phyloP scores from a whole-genome alignment of 169 alveolate genomes.

The Plasmodium gallinaceum region DNA sequence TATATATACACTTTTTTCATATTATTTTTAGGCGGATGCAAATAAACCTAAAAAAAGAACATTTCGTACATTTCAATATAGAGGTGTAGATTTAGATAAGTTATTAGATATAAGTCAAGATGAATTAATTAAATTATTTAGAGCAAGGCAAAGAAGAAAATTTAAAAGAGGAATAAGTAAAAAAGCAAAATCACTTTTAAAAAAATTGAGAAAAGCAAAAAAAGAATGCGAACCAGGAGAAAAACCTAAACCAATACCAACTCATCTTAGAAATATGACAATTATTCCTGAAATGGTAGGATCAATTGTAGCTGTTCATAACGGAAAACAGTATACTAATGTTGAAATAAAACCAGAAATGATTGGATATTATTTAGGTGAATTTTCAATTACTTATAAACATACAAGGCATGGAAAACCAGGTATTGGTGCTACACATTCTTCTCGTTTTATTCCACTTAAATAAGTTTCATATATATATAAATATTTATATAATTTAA shows the following conservation, averaged over 20 bases:
- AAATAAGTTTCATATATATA: slow-evolving; percentile 81
- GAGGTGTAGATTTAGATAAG: slow-evolving; percentile 98
- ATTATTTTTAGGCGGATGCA: slow-evolving; percentile 74
- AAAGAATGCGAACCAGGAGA: slow-evolving; percentile 93
- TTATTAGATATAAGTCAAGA: slow-evolving; percentile 93
- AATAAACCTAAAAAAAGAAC: slow-evolving; percentile 95
- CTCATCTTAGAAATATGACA: slow-evolving; percentile 96
- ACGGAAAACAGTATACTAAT: slow-evolving; percentile 96
- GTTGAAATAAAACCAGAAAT: slow-evolving; percentile 99
- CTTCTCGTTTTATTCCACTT: slow-evolving; percentile 95
- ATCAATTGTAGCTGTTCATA: slow-evolving; percentile 97
- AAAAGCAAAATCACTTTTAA: slow-evolving; percentile 94
- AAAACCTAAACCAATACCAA: slow-evolving; percentile 96
- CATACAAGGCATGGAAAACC: slow-evolving; percentile 99
- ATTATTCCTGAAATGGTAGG: slow-evolving; percentile 98
- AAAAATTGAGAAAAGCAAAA: slow-evolving; percentile 95
- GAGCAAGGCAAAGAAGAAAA: slow-evolving; percentile 98
- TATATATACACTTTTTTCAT: background rate
- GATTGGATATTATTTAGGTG: slow-evolving; percentile 99
- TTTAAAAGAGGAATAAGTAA: slow-evolving; percentile 91
- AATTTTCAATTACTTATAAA: slow-evolving; percentile 98
- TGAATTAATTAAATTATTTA: slow-evolving; percentile 93
- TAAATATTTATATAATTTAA: background rate
- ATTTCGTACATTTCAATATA: slow-evolving; percentile 97
- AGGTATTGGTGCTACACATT: slow-evolving; percentile 98